Evolutionary conservation across 257 asterid genomes (phyloP).

Genomic region (Haberlea rhodopensis): DNA sequence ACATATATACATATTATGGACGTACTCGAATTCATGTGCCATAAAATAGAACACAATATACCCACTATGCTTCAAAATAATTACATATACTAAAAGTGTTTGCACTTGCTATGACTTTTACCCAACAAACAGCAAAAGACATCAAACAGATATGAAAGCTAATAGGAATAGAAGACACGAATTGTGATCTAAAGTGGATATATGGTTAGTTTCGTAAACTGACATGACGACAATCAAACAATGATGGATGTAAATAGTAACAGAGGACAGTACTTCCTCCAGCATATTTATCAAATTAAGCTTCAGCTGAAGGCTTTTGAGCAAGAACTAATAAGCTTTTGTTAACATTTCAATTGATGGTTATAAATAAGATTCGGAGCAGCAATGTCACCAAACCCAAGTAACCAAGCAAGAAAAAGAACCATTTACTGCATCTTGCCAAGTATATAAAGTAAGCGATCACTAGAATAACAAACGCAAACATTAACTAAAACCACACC

Average conservation of each 20-base stretch:
- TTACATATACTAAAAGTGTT: slow-evolving; percentile 15
- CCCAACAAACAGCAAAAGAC: slow-evolving; percentile 13
- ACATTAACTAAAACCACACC: slow-evolving; percentile 20
- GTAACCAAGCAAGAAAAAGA: neutral
- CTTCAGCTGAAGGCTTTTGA: slow-evolving; percentile 21
- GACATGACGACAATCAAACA: slow-evolving; percentile 13
- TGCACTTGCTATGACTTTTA: neutral
- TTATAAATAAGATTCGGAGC: slow-evolving; percentile 15
- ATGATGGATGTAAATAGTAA: slow-evolving; percentile 11
- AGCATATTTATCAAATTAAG: slow-evolving; percentile 19
- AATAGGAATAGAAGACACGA: slow-evolving; percentile 10
- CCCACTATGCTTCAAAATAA: neutral
- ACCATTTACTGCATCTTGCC: slow-evolving; percentile 12
- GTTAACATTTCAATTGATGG: slow-evolving; percentile 14
- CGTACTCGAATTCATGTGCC: neutral
- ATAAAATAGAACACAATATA: neutral
- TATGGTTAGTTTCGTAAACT: slow-evolving; percentile 4
- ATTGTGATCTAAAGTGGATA: slow-evolving; percentile 13
- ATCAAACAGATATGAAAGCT: slow-evolving; percentile 10
- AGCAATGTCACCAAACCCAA: slow-evolving; percentile 12
- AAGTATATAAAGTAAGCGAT: slow-evolving; percentile 19
- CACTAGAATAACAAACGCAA: slow-evolving; percentile 15
- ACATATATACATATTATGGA: neutral
- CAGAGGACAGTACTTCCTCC: slow-evolving; percentile 7
- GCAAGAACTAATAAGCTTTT: slow-evolving; percentile 13